phyloP scores from a whole-genome alignment of 257 asterid species.

The Leptodermis oblonga region DNA sequence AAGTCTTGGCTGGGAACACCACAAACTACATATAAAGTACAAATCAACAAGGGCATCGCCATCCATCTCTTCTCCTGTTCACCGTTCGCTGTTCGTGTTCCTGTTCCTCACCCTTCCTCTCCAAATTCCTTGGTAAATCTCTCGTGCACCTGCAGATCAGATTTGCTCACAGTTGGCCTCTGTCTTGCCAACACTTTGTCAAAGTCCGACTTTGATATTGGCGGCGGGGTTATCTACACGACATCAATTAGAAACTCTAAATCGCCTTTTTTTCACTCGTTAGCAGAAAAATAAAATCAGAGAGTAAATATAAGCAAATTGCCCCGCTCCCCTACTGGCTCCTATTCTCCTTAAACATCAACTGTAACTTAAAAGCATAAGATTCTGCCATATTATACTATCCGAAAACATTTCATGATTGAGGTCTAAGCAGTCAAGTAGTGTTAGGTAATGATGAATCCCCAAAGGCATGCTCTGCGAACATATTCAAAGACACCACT shows the following conservation, averaged over 20 bases:
- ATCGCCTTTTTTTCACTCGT: background rate
- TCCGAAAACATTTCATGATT: background rate
- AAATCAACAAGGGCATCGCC: constrained; percentile 22
- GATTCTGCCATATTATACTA: background rate
- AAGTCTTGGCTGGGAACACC: background rate
- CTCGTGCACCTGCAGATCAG: constrained; percentile 91
- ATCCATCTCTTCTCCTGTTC: background rate
- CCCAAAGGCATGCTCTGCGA: background rate
- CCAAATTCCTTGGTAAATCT: constrained; percentile 91
- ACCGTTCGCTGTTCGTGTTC: no score
- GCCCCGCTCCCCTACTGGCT: background rate
- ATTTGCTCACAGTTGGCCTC: constrained; percentile 89
- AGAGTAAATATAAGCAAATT: background rate
- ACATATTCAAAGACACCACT: background rate
- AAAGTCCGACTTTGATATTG: constrained; percentile 78
- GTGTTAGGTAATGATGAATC: background rate
- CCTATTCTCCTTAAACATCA: background rate
- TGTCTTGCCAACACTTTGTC: constrained; percentile 91
- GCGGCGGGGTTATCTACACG: constrained; percentile 85
- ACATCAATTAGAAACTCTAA: constrained; percentile 5
- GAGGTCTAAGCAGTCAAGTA: background rate
- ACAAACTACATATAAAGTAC: constrained; percentile 23
- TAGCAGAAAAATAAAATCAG: background rate
- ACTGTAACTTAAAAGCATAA: background rate
- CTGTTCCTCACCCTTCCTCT: constrained; percentile 76